Evolutionary conservation across 148 eudicot genomes (phyloP).

Genomic region (Drosera capensis): DNA sequence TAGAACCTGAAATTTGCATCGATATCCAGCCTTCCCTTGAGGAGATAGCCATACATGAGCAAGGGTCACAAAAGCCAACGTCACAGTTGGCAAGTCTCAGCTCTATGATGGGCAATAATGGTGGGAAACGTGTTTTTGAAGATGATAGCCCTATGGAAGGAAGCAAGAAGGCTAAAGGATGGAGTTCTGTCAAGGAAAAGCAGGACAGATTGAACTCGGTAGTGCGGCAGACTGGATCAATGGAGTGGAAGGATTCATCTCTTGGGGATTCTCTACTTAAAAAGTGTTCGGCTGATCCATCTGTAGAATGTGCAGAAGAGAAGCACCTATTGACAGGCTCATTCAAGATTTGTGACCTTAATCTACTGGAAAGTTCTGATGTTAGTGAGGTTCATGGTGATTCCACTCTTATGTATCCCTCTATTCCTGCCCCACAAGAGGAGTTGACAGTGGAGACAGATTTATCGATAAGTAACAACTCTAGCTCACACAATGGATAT

Average conservation of each 20-base stretch:
- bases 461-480: slow-evolving; percentile 53
- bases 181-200: slow-evolving; percentile 32
- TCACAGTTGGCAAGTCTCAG: slow-evolving; percentile 26
- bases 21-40: slow-evolving; percentile 25
- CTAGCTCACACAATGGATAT: slow-evolving; percentile 20
- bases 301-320: slow-evolving; percentile 36
- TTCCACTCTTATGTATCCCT: slow-evolving; percentile 24
- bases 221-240: slow-evolving; percentile 10
- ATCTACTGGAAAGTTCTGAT: slow-evolving; percentile 59
- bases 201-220: slow-evolving; percentile 24
- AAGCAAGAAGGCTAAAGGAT: slow-evolving; percentile 50
- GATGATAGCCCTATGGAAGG: slow-evolving; percentile 21
- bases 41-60: slow-evolving; percentile 20
- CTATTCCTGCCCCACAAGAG: slow-evolving; percentile 24
- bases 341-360: slow-evolving; percentile 84
- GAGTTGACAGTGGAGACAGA: slow-evolving; percentile 38
- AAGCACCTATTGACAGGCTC: slow-evolving; percentile 67
- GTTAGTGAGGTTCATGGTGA: slow-evolving; percentile 37
- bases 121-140: slow-evolving; percentile 54
- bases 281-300: slow-evolving; percentile 19
- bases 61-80: slow-evolving; percentile 21
- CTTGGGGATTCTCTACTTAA: slow-evolving; percentile 22
- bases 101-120: slow-evolving; percentile 30
- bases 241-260: slow-evolving; percentile 16
- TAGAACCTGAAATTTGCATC: slow-evolving; percentile 12